Percentiles rank a stretch among this genome's conserved stretches.
Evolutionary conservation across 305 asterid genomes (phyloP).

Genomic region (Rubia tinctorum): DNA sequence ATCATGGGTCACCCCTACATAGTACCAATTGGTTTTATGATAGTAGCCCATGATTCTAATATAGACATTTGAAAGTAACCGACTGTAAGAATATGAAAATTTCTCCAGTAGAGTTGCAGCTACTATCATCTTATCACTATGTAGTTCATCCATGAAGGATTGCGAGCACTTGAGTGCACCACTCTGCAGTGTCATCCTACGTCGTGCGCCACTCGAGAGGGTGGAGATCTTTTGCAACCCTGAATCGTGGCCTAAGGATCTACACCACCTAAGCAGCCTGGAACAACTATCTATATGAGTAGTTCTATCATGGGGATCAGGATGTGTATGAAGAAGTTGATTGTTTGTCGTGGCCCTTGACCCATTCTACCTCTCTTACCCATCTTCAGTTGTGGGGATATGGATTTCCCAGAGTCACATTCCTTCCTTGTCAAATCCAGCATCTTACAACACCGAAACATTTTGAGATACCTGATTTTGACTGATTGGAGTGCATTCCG

Average conservation of each 20-base stretch:
- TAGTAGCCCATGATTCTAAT: too few relatives aligned
- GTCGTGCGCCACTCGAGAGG: neutral
- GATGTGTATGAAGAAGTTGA: too few relatives aligned
- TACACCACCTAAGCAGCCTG: neutral
- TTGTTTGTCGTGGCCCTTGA: neutral
- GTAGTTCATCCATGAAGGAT: too few relatives aligned
- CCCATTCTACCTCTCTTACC: neutral
- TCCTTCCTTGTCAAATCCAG: slow-evolving; percentile 8
- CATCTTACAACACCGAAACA: neutral
- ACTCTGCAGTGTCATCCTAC: neutral
- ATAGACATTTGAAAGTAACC: neutral
- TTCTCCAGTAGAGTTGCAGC: neutral
- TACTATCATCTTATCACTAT: neutral
- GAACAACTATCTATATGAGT: too few relatives aligned
- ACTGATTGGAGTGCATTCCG: neutral
- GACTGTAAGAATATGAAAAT: neutral
- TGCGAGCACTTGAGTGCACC: neutral
- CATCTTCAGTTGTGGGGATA: neutral
- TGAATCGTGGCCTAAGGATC: neutral
- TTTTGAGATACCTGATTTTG: neutral
- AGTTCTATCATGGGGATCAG: too few relatives aligned
- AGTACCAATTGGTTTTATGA: too few relatives aligned
- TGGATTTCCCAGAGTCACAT: neutral
- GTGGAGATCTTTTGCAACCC: neutral
- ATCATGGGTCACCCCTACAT: too few relatives aligned